A percentile compares a stretch with the other conserved stretches of the same genome.
These are phyloP conservation scores for Talaromyces sp. DNA, from an alignment of 2,329 filamentous ascomycete genomes.

Conservation along the genomic window DNA sequence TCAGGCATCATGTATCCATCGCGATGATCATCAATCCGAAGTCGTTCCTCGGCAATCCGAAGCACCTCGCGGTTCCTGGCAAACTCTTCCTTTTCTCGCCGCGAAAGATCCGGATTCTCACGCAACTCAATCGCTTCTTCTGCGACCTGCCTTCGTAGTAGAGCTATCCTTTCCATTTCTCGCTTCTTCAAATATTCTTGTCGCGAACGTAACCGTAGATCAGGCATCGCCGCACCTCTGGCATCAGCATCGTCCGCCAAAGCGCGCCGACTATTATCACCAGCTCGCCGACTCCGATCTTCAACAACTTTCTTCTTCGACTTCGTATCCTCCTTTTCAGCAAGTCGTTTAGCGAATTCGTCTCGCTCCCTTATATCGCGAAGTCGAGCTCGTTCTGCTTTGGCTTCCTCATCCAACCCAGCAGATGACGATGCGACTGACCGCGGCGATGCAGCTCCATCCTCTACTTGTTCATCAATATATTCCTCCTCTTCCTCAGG, in stretches of 20 bases:
- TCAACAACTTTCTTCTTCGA: slow-evolving; percentile 68
- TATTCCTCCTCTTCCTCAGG: slow-evolving; percentile 46
- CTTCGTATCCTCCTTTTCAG: slow-evolving; percentile 64
- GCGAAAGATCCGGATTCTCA: slow-evolving; percentile 71
- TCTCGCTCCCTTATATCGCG: slow-evolving; percentile 73
- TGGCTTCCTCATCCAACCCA: slow-evolving; percentile 61
- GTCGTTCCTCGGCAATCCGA: slow-evolving; percentile 76
- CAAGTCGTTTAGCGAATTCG: slow-evolving; percentile 74
- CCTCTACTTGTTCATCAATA: slow-evolving; percentile 65
- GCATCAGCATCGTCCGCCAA: slow-evolving; percentile 67
- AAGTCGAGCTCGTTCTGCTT: slow-evolving; percentile 58
- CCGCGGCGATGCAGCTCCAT: slow-evolving; percentile 43
- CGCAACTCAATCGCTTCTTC: slow-evolving; percentile 82
- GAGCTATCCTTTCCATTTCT: slow-evolving; percentile 76
- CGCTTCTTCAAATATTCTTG: slow-evolving; percentile 94
- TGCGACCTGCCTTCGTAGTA: slow-evolving; percentile 85
- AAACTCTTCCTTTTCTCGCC: slow-evolving; percentile 82
- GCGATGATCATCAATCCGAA: slow-evolving; percentile 84
- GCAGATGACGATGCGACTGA: slow-evolving; percentile 37
- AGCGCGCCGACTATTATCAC: slow-evolving; percentile 60
- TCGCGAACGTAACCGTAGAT: slow-evolving; percentile 77
- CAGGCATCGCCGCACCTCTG: slow-evolving; percentile 70
- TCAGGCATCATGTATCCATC: slow-evolving; percentile 93
- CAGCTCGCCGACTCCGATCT: slow-evolving; percentile 58
- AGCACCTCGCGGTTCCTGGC: slow-evolving; percentile 81